Conservation (phyloP, 345 rosid genomes). For the Populus simonii region DNA sequence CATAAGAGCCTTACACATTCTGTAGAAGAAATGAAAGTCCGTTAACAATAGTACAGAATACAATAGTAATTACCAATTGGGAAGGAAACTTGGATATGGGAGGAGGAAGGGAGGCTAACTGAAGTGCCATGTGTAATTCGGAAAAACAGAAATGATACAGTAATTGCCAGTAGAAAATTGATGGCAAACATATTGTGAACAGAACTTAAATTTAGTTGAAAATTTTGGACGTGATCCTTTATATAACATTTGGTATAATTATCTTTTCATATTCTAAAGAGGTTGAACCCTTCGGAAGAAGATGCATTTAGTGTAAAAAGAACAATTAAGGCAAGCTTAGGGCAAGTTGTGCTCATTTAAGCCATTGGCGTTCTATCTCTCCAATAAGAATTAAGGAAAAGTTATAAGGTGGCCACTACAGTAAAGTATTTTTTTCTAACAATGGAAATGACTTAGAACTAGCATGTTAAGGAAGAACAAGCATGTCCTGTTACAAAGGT, state of each 20-base stretch:
- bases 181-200: background rate
- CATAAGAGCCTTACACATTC: conserved; percentile 95
- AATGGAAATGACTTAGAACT: background rate
- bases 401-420: background rate
- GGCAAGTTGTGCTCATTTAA: background rate
- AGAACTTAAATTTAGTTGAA: background rate
- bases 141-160: background rate
- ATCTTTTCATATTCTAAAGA: background rate
- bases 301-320: background rate
- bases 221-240: background rate
- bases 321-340: background rate
- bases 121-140: background rate
- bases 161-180: background rate
- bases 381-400: background rate
- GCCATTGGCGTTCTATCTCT: background rate
- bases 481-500: background rate
- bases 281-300: background rate
- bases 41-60: background rate
- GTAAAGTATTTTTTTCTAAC: background rate
- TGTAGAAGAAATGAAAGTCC: conserved; percentile 30
- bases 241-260: background rate
- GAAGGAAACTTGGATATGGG: background rate
- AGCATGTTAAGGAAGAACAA: conserved; percentile 1
- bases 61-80: background rate
- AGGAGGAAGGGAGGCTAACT: background rate